These are phyloP conservation scores for Trichoderma sp. DNA, from an alignment of 2,329 filamentous ascomycete species.

Conservation along the genomic window DNA sequence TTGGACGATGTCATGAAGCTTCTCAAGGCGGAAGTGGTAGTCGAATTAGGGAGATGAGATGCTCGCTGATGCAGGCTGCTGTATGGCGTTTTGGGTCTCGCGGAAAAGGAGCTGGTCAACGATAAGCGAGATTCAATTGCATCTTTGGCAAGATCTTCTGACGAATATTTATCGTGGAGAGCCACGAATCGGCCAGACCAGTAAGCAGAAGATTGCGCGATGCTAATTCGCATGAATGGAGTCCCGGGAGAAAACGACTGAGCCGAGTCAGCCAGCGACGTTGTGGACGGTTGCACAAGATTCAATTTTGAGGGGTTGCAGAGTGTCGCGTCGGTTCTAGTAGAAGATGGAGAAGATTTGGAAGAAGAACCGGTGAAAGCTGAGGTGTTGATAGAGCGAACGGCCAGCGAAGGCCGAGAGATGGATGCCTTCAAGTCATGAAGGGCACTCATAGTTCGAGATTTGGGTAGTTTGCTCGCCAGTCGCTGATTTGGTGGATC, in stretches of 20 bases:
- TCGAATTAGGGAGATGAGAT: conserved; percentile 37
- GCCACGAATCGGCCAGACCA: conserved; percentile 65
- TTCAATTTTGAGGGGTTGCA: conserved; percentile 29
- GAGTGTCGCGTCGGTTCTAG: conserved; percentile 21
- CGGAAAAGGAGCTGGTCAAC: not conserved
- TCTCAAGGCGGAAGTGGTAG: conserved; percentile 39
- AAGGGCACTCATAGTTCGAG: conserved; percentile 48
- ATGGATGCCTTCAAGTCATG: conserved; percentile 50
- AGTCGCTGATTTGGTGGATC: not conserved
- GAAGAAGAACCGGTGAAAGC: conserved; percentile 25
- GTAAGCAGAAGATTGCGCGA: conserved; percentile 53
- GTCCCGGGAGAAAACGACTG: conserved; percentile 26
- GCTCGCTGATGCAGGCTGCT: conserved; percentile 23
- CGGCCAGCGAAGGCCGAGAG: conserved; percentile 38
- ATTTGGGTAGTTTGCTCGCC: conserved; percentile 44
- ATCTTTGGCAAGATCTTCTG: conserved; percentile 33
- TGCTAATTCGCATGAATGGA: conserved; percentile 40
- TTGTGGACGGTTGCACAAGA: conserved; percentile 27
- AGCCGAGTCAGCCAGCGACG: conserved; percentile 27
- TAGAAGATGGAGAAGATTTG: conserved; percentile 31
- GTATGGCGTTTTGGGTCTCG: conserved; percentile 26
- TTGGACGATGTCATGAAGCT: conserved; percentile 29
- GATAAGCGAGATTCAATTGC: not conserved
- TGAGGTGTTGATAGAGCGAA: conserved; percentile 28
- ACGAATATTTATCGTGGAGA: conserved; percentile 51